phyloP scores from a whole-genome alignment of 2,329 filamentous ascomycete genomes.

The Aspergillus sp. region DNA sequence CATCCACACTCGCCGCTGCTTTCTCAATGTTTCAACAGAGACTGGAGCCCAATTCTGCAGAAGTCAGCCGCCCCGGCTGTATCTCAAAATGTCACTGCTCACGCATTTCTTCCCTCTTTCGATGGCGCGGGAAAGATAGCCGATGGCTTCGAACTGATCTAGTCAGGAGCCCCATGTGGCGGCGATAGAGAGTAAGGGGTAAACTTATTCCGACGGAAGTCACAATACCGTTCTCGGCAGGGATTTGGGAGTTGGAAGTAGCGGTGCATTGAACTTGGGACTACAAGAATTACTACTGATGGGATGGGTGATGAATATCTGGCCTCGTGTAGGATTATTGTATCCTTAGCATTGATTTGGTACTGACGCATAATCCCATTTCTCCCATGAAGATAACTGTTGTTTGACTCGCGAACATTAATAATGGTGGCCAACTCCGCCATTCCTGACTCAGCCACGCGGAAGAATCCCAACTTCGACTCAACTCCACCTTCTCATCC shows the following conservation, averaged over 20 bases:
- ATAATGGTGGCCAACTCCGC: conserved; percentile 3
- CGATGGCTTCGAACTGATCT: conserved; percentile 5
- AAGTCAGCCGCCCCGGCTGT: conserved; percentile 29
- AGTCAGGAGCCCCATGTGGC: conserved; percentile 1
- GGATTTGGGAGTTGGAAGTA: neutral
- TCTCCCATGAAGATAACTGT: neutral
- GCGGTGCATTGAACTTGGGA: neutral
- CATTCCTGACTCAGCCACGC: conserved; percentile 14
- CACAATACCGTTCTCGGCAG: neutral
- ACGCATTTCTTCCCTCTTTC: conserved; percentile 30
- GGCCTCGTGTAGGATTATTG: conserved; percentile 7
- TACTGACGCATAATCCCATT: conserved; percentile 6
- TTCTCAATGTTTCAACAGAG: conserved; percentile 22
- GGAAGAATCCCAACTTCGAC: conserved; percentile 8
- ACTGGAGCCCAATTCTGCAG: conserved; percentile 18
- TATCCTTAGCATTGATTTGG: conserved; percentile 9
- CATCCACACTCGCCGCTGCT: conserved; percentile 19
- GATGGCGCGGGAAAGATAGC: conserved; percentile 28
- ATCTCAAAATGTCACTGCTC: conserved; percentile 31
- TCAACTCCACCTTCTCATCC: conserved; percentile 6
- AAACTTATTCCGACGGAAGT: neutral
- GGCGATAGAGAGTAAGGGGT: neutral
- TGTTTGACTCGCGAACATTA: conserved; percentile 1
- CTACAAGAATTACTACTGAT: conserved; percentile 2
- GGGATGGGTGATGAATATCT: conserved; percentile 8